These are phyloP conservation scores for Truncatella angustata DNA, from an alignment of 2,329 filamentous ascomycete species.

Conservation along the genomic window DNA sequence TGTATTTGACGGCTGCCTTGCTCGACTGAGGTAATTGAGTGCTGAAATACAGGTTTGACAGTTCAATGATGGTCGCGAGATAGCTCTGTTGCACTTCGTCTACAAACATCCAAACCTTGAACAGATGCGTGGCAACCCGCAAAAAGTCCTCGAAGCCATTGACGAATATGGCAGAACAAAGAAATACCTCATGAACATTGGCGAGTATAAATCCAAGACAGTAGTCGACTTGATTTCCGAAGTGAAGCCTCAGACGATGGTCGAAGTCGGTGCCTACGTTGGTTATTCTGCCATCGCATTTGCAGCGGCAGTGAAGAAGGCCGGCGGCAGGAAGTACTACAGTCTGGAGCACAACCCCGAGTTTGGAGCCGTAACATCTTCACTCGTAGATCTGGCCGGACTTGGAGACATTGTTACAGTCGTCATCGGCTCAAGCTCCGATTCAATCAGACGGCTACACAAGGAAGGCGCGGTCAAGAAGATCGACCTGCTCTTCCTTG, in stretches of 20 bases:
- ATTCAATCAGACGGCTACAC: slow-evolving; percentile 62
- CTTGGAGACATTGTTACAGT: slow-evolving; percentile 69
- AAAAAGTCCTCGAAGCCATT: slow-evolving; percentile 64
- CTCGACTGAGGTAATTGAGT: slow-evolving; percentile 13
- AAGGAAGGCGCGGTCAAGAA: slow-evolving; percentile 49
- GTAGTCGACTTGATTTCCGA: slow-evolving; percentile 67
- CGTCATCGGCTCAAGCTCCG: slow-evolving; percentile 65
- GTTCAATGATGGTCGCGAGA: slow-evolving; percentile 71
- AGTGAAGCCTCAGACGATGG: slow-evolving; percentile 65
- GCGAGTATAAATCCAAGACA: slow-evolving; percentile 70
- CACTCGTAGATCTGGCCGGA: slow-evolving; percentile 72
- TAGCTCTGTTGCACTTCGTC: slow-evolving; percentile 69
- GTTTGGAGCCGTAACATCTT: slow-evolving; percentile 68
- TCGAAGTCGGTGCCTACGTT: slow-evolving; percentile 79
- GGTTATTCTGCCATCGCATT: slow-evolving; percentile 82
- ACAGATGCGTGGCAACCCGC: slow-evolving; percentile 61
- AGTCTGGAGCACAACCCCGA: slow-evolving; percentile 73
- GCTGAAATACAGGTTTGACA: slow-evolving; percentile 17
- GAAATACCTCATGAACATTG: slow-evolving; percentile 80
- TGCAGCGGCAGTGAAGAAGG: slow-evolving; percentile 60
- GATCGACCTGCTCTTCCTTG: slow-evolving; percentile 74
- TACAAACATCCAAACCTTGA: slow-evolving; percentile 61
- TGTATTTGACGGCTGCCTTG: slow-evolving; percentile 4
- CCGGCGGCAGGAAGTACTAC: slow-evolving; percentile 65
- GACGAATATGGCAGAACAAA: slow-evolving; percentile 65